Conservation (phyloP, 2,329 filamentous ascomycete genomes). For the Helminthosporium solani region DNA sequence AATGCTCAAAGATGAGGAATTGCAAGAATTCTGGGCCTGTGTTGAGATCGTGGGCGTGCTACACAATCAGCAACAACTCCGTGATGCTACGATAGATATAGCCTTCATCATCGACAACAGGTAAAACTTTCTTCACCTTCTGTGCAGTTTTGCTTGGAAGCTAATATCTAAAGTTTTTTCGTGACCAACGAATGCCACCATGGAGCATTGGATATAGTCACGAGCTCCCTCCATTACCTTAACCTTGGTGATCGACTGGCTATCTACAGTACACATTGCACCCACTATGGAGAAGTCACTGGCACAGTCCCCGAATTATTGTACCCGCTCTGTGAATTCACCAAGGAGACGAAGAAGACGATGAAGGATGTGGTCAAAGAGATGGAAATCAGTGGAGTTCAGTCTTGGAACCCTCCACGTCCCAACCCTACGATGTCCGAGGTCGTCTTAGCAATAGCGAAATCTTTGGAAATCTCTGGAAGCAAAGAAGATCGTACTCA, state of each 20-base stretch:
- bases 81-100: constrained; percentile 30
- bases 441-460: constrained; percentile 25
- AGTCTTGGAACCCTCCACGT: constrained; percentile 28
- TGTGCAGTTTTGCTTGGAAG: neutral
- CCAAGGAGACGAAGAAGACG: constrained; percentile 14
- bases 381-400: constrained; percentile 22
- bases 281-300: constrained; percentile 27
- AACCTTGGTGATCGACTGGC: constrained; percentile 26
- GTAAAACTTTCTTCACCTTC: constrained; percentile 17
- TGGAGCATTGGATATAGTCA: constrained; percentile 19
- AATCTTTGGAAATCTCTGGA: constrained; percentile 17
- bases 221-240: constrained; percentile 21
- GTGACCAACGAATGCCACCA: constrained; percentile 27
- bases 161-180: constrained; percentile 23
- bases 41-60: constrained; percentile 33
- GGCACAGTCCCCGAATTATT: constrained; percentile 29
- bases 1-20: constrained; percentile 15
- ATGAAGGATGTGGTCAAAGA: constrained; percentile 19
- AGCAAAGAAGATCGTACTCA: constrained; percentile 24
- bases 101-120: constrained; percentile 43
- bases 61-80: constrained; percentile 21
- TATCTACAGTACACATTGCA: constrained; percentile 35
- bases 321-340: constrained; percentile 20
- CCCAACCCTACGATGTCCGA: constrained; percentile 33
- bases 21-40: constrained; percentile 31